Base-by-base conservation (phyloP, 2,329 filamentous ascomycete species). In the Sclerotinia trifoliorum region DNA sequence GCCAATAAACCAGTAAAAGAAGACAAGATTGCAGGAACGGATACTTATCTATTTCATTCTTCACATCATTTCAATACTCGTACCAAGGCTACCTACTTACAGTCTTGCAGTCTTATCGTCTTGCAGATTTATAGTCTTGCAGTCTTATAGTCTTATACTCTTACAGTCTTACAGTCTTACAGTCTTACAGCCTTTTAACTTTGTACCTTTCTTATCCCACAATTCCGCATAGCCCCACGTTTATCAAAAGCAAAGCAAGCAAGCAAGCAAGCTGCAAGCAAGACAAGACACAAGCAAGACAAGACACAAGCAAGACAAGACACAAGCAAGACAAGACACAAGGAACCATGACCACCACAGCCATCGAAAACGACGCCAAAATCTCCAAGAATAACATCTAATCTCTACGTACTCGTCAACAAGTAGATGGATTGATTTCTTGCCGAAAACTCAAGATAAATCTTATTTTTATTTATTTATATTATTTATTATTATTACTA, bases 241-340 rank as follows among this genome's bases (percentile, higher is more conserved):
- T 61, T 61, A 61, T 32, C 42, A 32, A 61, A 48, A 48, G 57
- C n/a, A n/a, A n/a, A n/a, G n/a, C n/a, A n/a, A n/a, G n/a, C n/a
- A n/a, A n/a, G n/a, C n/a, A n/a, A 29, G 29, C 29, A 29, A 29
- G 29, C 29, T 29, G 29, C 29, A 29, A 29, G 29, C 29, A 29
- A 29, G n/a, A n/a, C n/a, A n/a, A n/a, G n/a, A n/a, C n/a, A n/a
- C n/a, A n/a, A n/a, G n/a, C n/a, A n/a, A n/a, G 29, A 29, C 29
- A 29, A 29, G 29, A 29, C 29, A n/a, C n/a, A n/a, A 61, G 57
- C 57, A 48, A 61, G 57, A 61, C 57, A 32, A 54, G 51, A 32
- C 24, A 54, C 29, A 29, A 29, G 29, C 29, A 29, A 29, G 29
- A 29, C 29, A 29, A 29, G 29, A 29, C 29, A 54, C 26, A 54